A percentile compares a stretch with the other conserved stretches of the same genome.
Conservation (phyloP, 148 eudicot species). For the Simmondsia chinensis region DNA sequence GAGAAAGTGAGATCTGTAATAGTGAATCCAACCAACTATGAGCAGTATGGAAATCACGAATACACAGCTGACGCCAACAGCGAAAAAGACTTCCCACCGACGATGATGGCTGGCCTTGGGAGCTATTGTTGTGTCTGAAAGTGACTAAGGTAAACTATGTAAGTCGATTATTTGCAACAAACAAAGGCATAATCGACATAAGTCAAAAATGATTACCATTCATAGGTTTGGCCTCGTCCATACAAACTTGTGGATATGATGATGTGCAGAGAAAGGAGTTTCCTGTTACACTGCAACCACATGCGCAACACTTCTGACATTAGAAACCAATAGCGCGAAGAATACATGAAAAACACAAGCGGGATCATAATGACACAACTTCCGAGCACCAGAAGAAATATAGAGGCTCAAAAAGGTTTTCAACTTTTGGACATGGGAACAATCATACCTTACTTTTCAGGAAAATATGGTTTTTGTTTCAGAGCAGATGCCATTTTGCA, state of each 20-base stretch:
- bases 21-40: conserved; percentile 54
- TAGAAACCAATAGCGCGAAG: too few relatives aligned
- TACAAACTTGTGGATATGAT: conserved; percentile 47
- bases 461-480: too few relatives aligned
- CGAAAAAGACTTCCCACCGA: conserved; percentile 39
- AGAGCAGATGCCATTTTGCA: too few relatives aligned
- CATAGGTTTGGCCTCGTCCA: conserved; percentile 29
- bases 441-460: too few relatives aligned
- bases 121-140: conserved; percentile 33
- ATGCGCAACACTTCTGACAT: conserved; percentile 4
- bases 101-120: conserved; percentile 35
- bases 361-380: too few relatives aligned
- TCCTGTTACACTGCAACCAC: conserved; percentile 54
- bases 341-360: too few relatives aligned
- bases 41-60: conserved; percentile 46
- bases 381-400: too few relatives aligned
- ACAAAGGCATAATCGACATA: neutral
- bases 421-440: too few relatives aligned
- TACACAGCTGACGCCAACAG: conserved; percentile 53
- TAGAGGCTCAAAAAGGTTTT: too few relatives aligned
- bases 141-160: neutral
- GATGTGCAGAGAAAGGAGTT: conserved; percentile 71
- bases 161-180: neutral
- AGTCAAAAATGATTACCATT: conserved; percentile 30
- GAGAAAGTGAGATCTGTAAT: conserved; percentile 55